These are phyloP conservation scores for Amylostereum areolatum DNA, from an alignment of 1,284 basidiomycete genomes.

Conservation along the genomic window DNA sequence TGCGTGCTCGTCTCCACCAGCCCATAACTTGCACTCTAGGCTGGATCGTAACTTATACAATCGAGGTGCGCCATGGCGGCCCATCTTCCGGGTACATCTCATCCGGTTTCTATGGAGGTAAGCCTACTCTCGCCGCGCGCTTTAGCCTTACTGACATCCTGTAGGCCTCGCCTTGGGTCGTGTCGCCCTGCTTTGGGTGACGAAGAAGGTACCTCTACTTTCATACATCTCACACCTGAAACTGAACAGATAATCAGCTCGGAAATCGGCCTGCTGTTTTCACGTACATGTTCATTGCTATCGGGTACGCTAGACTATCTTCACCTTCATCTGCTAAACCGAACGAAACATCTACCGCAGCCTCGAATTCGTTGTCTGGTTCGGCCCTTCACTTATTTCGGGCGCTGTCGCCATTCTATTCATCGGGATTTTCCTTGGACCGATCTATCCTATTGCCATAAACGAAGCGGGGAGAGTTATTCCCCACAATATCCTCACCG, in stretches of 20 bases:
- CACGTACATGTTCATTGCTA: constrained; percentile 29
- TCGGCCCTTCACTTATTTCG: constrained; percentile 44
- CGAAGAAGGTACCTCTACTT: constrained; percentile 29
- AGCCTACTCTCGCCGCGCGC: too few relatives aligned
- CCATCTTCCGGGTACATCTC: constrained; percentile 28
- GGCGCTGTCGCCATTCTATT: constrained; percentile 45
- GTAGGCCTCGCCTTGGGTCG: constrained; percentile 34
- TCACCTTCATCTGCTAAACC: too few relatives aligned
- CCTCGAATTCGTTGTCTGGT: constrained; percentile 51
- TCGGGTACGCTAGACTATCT: constrained; percentile 10
- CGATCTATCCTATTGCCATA: constrained; percentile 49
- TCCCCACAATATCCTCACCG: constrained; percentile 44
- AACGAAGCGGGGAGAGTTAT: constrained; percentile 39
- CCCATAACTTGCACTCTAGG: constrained; percentile 22
- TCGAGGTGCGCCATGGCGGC: constrained; percentile 23
- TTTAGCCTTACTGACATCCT: too few relatives aligned
- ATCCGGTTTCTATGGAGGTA: constrained; percentile 29
- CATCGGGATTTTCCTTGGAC: constrained; percentile 43
- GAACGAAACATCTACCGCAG: constrained; percentile 5
- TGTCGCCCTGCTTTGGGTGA: constrained; percentile 41
- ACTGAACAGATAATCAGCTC: constrained; percentile 17
- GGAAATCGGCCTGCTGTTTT: constrained; percentile 35
- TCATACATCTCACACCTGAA: background rate
- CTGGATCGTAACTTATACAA: constrained; percentile 58
- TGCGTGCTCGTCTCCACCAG: background rate